phyloP scores from a whole-genome alignment of 257 asterid species.

The Rhazya stricta region DNA sequence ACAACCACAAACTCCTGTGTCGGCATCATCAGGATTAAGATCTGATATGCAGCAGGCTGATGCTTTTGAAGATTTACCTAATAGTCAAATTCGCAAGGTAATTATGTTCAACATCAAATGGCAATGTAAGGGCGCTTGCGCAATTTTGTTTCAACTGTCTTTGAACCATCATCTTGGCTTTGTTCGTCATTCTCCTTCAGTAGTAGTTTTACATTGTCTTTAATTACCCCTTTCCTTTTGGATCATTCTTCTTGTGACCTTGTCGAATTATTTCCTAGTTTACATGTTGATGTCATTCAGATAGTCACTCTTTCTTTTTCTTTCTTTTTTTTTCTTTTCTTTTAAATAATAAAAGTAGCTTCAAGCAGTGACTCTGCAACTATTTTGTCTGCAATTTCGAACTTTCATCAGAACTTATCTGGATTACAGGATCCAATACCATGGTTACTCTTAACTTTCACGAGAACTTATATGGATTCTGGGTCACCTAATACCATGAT shows the following conservation, averaged over 20 bases:
- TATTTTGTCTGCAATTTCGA: neutral
- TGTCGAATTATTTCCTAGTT: neutral
- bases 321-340: too few relatives aligned
- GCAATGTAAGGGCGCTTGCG: neutral
- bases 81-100: conserved; percentile 98
- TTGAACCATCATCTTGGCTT: neutral
- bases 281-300: neutral
- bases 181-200: neutral
- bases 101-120: conserved; percentile 3
- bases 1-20: conserved; percentile 40
- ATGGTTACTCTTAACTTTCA: neutral
- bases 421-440: neutral
- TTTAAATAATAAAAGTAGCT: neutral
- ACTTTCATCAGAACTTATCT: neutral
- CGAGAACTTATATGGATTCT: neutral
- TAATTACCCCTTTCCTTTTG: neutral
- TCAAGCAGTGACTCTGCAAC: neutral
- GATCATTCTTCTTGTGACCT: neutral
- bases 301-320: neutral
- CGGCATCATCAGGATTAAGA: conserved; percentile 37
- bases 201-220: neutral
- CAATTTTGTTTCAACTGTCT: neutral
- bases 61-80: conserved; percentile 75
- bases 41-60: conserved; percentile 42
- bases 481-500: neutral